Evolutionary conservation across 148 eudicot species (phyloP).

Genomic region (Rhododendron molle): DNA sequence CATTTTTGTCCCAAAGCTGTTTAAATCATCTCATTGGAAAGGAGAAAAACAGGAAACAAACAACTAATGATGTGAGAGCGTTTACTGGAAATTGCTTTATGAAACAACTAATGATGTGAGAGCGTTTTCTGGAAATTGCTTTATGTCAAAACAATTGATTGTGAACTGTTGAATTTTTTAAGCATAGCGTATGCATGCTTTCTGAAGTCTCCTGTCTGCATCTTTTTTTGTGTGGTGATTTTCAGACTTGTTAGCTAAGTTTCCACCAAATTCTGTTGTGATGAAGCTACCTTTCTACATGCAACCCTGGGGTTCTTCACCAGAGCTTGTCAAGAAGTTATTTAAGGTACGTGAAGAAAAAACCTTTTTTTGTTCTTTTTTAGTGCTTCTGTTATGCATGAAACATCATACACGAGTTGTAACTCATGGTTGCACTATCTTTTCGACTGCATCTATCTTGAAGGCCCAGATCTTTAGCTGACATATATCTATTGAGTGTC

Average conservation of each 20-base stretch:
- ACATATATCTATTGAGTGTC: background rate
- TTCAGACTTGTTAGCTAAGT: conserved; percentile 80
- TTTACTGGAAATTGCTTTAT: background rate
- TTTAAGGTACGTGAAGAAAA: conserved; percentile 55
- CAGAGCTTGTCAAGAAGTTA: conserved; percentile 76
- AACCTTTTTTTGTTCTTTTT: background rate
- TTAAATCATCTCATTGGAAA: background rate
- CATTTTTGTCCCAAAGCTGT: background rate
- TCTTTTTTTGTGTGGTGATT: background rate
- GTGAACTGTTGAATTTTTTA: background rate
- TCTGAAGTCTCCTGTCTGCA: conserved; percentile 2
- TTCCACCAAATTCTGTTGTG: conserved; percentile 74
- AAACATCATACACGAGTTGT: background rate
- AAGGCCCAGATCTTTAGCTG: background rate
- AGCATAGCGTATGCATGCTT: background rate
- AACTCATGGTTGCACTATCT: background rate
- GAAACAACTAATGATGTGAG: background rate
- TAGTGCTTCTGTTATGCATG: background rate
- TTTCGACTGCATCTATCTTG: background rate
- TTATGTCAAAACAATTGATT: background rate
- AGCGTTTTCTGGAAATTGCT: background rate
- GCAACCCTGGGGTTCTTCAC: conserved; percentile 78
- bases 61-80: background rate
- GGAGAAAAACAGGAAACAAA: background rate
- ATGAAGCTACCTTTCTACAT: conserved; percentile 56